A percentile compares a stretch with the other conserved stretches of the same genome.
These are phyloP conservation scores for Colletotrichum endophyticum DNA, from an alignment of 2,329 filamentous ascomycete genomes.

Conservation along the genomic window DNA sequence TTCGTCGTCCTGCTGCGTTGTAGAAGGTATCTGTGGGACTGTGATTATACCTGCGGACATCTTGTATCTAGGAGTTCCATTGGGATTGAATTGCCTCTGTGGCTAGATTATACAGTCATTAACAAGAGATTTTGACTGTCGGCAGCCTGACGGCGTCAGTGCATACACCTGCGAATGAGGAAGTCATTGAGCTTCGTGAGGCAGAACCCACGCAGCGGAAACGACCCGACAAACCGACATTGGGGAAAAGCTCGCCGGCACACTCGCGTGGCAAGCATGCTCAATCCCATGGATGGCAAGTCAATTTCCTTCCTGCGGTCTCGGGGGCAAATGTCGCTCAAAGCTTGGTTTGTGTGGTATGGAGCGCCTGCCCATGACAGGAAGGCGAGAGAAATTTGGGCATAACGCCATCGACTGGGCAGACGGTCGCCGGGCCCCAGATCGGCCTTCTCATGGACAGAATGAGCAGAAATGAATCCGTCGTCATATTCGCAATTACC, in stretches of 20 bases:
- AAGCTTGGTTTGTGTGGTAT: neutral
- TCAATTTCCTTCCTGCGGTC: neutral
- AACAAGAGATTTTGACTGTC: neutral
- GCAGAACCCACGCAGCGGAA: neutral
- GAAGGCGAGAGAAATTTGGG: neutral
- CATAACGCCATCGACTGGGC: neutral
- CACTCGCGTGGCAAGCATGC: neutral
- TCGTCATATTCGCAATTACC: neutral
- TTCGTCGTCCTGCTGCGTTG: neutral
- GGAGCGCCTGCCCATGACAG: neutral
- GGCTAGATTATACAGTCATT: conserved; percentile 11
- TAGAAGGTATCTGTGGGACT: conserved; percentile 7
- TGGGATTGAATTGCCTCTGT: conserved; percentile 1
- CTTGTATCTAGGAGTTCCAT: conserved; percentile 2
- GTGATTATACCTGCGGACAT: conserved; percentile 11
- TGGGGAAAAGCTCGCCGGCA: neutral
- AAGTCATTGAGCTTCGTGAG: neutral
- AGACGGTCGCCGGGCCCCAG: neutral
- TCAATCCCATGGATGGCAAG: neutral
- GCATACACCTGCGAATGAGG: neutral
- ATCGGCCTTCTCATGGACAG: neutral
- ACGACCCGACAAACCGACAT: neutral
- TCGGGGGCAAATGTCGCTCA: neutral
- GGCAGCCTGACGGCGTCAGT: neutral
- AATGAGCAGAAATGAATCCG: neutral